Evolutionary conservation across 257 asterid species (phyloP).

Genomic region (Salvia miltiorrhiza): DNA sequence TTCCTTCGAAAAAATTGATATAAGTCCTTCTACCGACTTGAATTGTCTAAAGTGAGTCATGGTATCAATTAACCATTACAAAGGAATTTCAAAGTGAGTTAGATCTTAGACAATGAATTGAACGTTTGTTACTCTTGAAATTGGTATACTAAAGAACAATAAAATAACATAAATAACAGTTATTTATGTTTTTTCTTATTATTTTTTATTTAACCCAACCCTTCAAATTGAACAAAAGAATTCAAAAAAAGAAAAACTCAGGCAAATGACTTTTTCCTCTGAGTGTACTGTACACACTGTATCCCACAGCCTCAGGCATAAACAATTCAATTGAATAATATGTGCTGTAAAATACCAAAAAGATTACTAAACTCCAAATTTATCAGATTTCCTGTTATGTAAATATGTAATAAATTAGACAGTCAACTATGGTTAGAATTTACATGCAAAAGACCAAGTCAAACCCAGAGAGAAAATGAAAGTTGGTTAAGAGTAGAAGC

Average conservation of each 20-base stretch:
- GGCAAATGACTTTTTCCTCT: not conserved
- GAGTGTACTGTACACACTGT: not conserved
- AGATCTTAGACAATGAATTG: not conserved
- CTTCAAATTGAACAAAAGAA: too few relatives aligned
- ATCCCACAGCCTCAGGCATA: too few relatives aligned
- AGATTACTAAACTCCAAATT: not conserved
- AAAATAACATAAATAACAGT: too few relatives aligned
- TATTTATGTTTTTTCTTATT: too few relatives aligned
- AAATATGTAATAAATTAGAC: not conserved
- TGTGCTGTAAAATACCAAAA: not conserved
- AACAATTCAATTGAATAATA: too few relatives aligned
- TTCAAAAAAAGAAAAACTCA: not conserved
- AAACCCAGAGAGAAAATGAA: not conserved
- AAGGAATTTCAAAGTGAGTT: too few relatives aligned
- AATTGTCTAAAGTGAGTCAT: too few relatives aligned
- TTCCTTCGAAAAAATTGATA: too few relatives aligned
- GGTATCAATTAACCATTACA: too few relatives aligned
- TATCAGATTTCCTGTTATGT: not conserved
- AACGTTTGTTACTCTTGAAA: not conserved
- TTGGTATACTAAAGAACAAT: too few relatives aligned
- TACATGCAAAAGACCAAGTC: not conserved
- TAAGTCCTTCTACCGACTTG: too few relatives aligned
- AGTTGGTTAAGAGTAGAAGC: not conserved
- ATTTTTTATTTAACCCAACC: too few relatives aligned
- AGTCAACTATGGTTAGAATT: conserved; percentile 1